Conservation (phyloP, 176 grass and related monocot species). For the Chloris gayana region DNA sequence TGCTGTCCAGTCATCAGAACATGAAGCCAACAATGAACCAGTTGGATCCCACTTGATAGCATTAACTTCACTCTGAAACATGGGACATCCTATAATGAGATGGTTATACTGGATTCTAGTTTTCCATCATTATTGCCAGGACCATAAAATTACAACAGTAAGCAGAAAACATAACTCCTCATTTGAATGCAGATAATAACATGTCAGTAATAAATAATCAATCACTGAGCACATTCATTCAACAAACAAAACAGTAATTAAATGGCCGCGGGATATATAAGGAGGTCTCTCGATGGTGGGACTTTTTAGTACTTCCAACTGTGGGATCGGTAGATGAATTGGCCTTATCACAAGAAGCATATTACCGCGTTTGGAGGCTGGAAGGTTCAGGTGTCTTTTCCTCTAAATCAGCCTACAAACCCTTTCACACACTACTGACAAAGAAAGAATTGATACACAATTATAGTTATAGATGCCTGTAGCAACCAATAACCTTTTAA, state of each 20-base stretch:
- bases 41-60: constrained; percentile 99
- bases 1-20: constrained; percentile 90
- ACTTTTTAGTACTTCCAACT: no score
- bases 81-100: background rate
- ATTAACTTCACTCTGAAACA: constrained; percentile 93
- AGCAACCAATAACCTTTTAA: background rate
- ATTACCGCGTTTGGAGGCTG: no score
- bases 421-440: no score
- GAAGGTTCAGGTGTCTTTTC: no score
- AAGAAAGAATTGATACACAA: background rate
- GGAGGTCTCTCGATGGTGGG: no score
- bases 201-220: background rate
- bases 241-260: constrained; percentile 4
- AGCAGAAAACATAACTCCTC: background rate
- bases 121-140: constrained; percentile 7
- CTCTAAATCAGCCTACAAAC: no score
- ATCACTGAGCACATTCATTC: background rate
- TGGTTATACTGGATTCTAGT: background rate
- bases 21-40: constrained; percentile 91
- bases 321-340: no score
- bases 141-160: constrained; percentile 5
- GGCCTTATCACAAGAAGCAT: no score
- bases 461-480: background rate
- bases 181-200: background rate
- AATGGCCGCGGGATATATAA: no score